Evolutionary conservation across 352 stramenopile genomes (phyloP).

Genomic region (Nothophytophthora sp.): DNA sequence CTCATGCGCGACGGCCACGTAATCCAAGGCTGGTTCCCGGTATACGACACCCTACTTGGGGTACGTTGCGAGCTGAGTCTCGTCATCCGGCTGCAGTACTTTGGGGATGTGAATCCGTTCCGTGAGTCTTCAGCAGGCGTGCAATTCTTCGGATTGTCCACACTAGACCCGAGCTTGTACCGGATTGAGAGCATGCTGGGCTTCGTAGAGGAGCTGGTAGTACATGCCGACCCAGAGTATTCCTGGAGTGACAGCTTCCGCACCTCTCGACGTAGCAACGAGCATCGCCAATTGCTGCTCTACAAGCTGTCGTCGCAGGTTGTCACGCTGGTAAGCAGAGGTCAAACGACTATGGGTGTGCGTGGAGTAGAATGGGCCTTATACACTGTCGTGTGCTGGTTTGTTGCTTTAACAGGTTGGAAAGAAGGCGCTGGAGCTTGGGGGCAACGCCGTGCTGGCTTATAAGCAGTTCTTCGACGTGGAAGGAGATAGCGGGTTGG

Average conservation of each 20-base stretch:
- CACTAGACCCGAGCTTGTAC: constrained; percentile 90
- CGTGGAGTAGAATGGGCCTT: neutral
- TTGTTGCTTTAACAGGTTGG: too few relatives aligned
- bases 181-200: constrained; percentile 90
- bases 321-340: constrained; percentile 41
- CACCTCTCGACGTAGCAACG: constrained; percentile 93
- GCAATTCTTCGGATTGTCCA: constrained; percentile 97
- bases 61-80: constrained; percentile 96
- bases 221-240: constrained; percentile 98
- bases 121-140: constrained; percentile 97
- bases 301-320: constrained; percentile 94
- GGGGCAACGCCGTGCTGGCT: constrained; percentile 97
- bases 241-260: constrained; percentile 97
- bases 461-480: constrained; percentile 99
- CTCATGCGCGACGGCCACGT: constrained; percentile 92
- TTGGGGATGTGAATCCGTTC: constrained; percentile 98
- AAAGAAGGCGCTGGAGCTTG: constrained; percentile 97
- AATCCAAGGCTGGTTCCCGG: constrained; percentile 98
- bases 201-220: constrained; percentile 96
- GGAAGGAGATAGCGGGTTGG: constrained; percentile 97
- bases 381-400: constrained; percentile 47
- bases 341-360: too few relatives aligned
- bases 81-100: constrained; percentile 96
- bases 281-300: constrained; percentile 95
- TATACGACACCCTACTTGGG: constrained; percentile 97